Evolutionary conservation across 805 yeast species (phyloP).

Genomic region (Komagataella mondaviorum): DNA sequence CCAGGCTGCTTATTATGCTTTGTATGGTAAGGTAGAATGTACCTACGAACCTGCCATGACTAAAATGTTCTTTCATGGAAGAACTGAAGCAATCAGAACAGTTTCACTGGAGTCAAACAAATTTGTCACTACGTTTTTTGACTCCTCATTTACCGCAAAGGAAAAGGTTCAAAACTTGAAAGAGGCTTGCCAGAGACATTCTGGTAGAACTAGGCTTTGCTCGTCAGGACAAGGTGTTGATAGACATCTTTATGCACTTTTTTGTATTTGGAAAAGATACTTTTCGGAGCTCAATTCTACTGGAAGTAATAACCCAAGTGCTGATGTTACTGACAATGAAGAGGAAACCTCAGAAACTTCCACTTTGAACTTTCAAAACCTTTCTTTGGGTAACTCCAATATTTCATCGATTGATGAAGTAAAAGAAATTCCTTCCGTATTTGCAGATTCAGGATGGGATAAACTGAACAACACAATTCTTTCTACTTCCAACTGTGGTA

Average conservation of each 20-base stretch:
- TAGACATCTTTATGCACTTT: slow-evolving; percentile 77
- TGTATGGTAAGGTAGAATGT: slow-evolving; percentile 86
- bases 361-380: slow-evolving; percentile 15
- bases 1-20: slow-evolving; percentile 84
- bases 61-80: slow-evolving; percentile 71
- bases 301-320: slow-evolving; percentile 2
- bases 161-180: slow-evolving; percentile 48
- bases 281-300: slow-evolving; percentile 16
- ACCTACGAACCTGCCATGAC: slow-evolving; percentile 98
- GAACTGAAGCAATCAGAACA: slow-evolving; percentile 85
- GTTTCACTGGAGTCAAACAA: slow-evolving; percentile 70
- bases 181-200: slow-evolving; percentile 61
- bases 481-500: slow-evolving; percentile 85
- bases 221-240: slow-evolving; percentile 83
- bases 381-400: slow-evolving; percentile 7
- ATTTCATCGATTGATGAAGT: slow-evolving; percentile 11
- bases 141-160: slow-evolving; percentile 38
- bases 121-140: slow-evolving; percentile 79
- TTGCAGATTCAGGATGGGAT: slow-evolving; percentile 84
- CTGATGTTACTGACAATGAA: slow-evolving; percentile 6
- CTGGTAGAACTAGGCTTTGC: slow-evolving; percentile 52
- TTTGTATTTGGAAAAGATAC: slow-evolving; percentile 75
- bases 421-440: slow-evolving; percentile 52
- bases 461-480: slow-evolving; percentile 66
- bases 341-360: slow-evolving; percentile 18